Evolutionary conservation across 345 rosid species (phyloP), one percentile per base, ranked within the genome.

Genomic region (Kandelia obovata): DNA sequence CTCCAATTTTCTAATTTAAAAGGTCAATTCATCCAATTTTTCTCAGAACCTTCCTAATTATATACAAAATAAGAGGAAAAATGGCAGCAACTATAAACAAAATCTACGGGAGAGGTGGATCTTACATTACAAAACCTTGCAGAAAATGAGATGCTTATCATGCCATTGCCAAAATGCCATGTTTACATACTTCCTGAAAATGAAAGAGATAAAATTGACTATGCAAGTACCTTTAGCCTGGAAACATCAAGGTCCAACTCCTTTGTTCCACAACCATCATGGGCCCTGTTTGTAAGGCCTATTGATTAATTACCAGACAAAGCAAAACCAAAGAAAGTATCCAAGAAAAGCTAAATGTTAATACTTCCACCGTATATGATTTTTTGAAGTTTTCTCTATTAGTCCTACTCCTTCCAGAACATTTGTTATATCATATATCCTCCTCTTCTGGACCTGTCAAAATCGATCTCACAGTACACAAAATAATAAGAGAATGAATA

Each of bases 341-440:
- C 46, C 32, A 43, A 47, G 57, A 68, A 69, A 71, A 32, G 46
- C 51, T 1, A 27, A 65, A 65, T 34, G 57, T 71, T 59, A 69
- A 80, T 88, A 90, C 93, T 81, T 88, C 96, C 94, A 90, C 21
- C 76, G 83, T 62, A 90, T 88, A 67, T 90, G 92, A 65, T 90
- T 90, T 82, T 88, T 88, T 69, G 89, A 82, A 39, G 92, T 90
- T 80, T 88, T 90, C 86, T 90, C 92, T 59, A 88, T 88, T 80
- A 88, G 81, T 53, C 82, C 86, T 79, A 88, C 81, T 66, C 94
- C 96, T 84, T 88, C 96, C 78, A 90, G 85, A 28, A 90, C 94
- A 83, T 90, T 90, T 68, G 96, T 90, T 57, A 85, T 90, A 76
- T 90, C 96, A 75, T 90, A 88, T 75, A 90, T 90, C 80, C 94